Evolutionary conservation across 2,329 filamentous ascomycete species (phyloP).

Genomic region (Fusarium bulbicola): DNA sequence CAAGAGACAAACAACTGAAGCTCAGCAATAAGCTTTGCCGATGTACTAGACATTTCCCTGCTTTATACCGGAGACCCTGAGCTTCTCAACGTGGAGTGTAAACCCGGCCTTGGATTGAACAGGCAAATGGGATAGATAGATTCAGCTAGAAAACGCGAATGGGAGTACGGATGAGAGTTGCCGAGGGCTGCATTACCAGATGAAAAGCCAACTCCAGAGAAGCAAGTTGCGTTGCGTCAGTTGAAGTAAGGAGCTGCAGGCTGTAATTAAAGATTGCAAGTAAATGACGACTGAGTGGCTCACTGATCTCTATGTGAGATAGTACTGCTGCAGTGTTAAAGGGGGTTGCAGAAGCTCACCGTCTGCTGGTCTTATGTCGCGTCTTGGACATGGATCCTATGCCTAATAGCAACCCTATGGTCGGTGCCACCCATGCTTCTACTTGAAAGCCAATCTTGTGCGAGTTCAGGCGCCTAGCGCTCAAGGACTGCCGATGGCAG

Average conservation of each 20-base stretch:
- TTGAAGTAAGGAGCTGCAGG: constrained; percentile 27
- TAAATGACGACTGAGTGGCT: constrained; percentile 28
- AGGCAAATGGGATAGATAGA: neutral
- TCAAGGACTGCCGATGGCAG: constrained; percentile 36
- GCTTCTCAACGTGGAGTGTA: constrained; percentile 16
- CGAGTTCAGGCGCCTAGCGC: constrained; percentile 27
- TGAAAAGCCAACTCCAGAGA: constrained; percentile 3
- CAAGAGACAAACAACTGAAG: neutral
- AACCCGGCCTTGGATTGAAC: neutral
- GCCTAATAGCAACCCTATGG: constrained; percentile 38
- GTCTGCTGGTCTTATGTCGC: constrained; percentile 12
- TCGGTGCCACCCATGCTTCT: constrained; percentile 41
- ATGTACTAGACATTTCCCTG: neutral
- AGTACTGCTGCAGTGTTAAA: constrained; percentile 40
- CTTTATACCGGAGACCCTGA: neutral
- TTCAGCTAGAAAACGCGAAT: neutral
- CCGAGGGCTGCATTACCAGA: constrained; percentile 1
- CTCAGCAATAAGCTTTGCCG: constrained; percentile 3
- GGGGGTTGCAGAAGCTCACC: constrained; percentile 43
- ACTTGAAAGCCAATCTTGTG: constrained; percentile 15
- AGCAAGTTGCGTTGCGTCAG: constrained; percentile 4
- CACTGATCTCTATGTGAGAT: constrained; percentile 23
- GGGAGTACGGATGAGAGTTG: constrained; percentile 8
- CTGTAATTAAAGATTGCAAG: constrained; percentile 35
- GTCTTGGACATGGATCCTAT: constrained; percentile 37